Percentiles rank a stretch among this genome's conserved stretches.
These are phyloP conservation scores for Dryas drummondii DNA, from an alignment of 306 rosid genomes.

Conservation along the genomic window DNA sequence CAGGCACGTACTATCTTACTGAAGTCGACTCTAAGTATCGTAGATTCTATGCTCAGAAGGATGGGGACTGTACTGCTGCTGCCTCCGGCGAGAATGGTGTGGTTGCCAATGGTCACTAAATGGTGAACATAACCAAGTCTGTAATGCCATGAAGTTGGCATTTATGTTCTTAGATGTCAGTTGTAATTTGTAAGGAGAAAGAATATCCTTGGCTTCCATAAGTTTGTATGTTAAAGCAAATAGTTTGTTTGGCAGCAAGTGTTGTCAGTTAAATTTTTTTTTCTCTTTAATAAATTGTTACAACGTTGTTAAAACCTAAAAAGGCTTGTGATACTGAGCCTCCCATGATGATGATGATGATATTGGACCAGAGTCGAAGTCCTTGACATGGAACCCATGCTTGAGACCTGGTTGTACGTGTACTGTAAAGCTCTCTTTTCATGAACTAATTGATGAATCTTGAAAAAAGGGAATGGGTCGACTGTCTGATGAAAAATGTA, in stretches of 20 bases:
- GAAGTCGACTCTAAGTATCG: slow-evolving; percentile 87
- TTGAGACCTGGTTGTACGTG: not conserved
- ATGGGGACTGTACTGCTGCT: slow-evolving; percentile 19
- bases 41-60: slow-evolving; percentile 73
- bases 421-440: slow-evolving; percentile 2
- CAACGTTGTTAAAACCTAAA: slow-evolving; percentile 4
- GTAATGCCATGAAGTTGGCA: slow-evolving; percentile 17
- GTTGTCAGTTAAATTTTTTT: slow-evolving; percentile 5
- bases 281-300: slow-evolving; percentile 3
- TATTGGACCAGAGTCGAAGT: not conserved
- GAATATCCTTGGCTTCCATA: slow-evolving; percentile 20
- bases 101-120: slow-evolving; percentile 67
- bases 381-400: not conserved
- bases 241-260: slow-evolving; percentile 25
- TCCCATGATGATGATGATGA: not conserved
- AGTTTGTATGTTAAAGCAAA: slow-evolving; percentile 30
- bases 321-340: slow-evolving; percentile 3
- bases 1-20: slow-evolving; percentile 95
- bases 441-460: no score
- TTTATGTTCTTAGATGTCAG: slow-evolving; percentile 16
- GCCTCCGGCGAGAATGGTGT: slow-evolving; percentile 36
- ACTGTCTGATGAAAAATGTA: no score
- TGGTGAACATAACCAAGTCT: slow-evolving; percentile 5
- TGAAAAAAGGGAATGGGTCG: no score
- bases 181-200: slow-evolving; percentile 19